These are phyloP conservation scores for Cystofilobasidium capitatum DNA, from an alignment of 768 basidiomycete genomes.

Conservation along the genomic window DNA sequence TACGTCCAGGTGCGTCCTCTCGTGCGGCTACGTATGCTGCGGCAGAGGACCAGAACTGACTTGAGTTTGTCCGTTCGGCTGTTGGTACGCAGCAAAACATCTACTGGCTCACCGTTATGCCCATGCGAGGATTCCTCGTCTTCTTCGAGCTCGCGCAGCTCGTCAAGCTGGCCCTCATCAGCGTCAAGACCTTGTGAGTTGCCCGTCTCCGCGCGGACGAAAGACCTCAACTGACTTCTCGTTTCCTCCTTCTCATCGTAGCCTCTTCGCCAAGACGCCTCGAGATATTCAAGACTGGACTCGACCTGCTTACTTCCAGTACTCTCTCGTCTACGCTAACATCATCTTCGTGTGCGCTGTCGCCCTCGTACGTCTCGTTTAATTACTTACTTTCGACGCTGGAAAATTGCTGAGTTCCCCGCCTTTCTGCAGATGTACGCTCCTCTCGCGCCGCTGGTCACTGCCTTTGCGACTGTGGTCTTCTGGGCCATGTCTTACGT, in stretches of 20 bases:
- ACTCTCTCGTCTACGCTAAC: slow-evolving; percentile 58
- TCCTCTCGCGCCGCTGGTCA: slow-evolving; percentile 83
- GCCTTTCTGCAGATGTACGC: slow-evolving; percentile 54
- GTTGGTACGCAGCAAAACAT: slow-evolving; percentile 81
- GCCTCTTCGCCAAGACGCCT: slow-evolving; percentile 40
- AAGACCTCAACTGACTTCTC: not conserved
- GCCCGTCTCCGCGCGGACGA: not conserved
- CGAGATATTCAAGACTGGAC: slow-evolving; percentile 41
- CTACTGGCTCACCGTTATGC: slow-evolving; percentile 90
- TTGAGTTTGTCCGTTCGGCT: too few relatives aligned
- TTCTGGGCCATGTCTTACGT: slow-evolving; percentile 68
- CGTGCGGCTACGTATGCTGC: too few relatives aligned
- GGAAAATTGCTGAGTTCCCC: not conserved
- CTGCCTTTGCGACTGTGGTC: slow-evolving; percentile 67
- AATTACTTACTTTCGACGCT: not conserved
- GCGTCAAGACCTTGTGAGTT: slow-evolving; percentile 68
- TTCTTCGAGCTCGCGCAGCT: slow-evolving; percentile 95
- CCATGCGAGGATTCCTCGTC: slow-evolving; percentile 88
- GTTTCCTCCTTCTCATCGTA: not conserved
- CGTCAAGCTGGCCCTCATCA: slow-evolving; percentile 65
- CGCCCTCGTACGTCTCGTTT: slow-evolving; percentile 45
- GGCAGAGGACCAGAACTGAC: too few relatives aligned
- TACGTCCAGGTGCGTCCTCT: too few relatives aligned
- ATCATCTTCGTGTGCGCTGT: slow-evolving; percentile 83
- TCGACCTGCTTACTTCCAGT: slow-evolving; percentile 72